Conservation (phyloP, 345 rosid species). For the Corchorus capsularis region DNA sequence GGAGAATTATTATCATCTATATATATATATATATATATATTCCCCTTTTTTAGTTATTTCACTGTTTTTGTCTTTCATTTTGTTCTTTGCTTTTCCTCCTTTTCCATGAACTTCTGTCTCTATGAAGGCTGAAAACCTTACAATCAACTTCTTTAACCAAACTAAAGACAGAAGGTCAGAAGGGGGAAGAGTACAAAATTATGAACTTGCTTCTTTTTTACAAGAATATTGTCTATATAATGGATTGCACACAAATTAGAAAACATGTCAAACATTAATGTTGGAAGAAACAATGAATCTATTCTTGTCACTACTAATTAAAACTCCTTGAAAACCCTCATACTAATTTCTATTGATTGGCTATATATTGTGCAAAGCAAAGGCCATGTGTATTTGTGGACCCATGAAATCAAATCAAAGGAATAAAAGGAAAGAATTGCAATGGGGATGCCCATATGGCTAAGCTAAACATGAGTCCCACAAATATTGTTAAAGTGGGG, state of each 20-base stretch:
- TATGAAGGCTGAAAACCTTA: background rate
- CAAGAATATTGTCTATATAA: no score
- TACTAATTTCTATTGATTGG: background rate
- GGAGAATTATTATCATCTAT: background rate
- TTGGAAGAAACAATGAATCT: no score
- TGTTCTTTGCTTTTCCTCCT: background rate
- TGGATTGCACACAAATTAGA: no score
- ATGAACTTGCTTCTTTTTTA: no score
- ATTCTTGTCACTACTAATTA: no score
- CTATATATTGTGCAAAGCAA: background rate
- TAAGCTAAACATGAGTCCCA: constrained; percentile 37
- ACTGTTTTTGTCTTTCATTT: background rate
- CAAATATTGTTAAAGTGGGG: constrained; percentile 44
- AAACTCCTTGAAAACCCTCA: background rate
- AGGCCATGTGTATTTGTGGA: constrained; percentile 5
- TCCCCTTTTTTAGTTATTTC: background rate
- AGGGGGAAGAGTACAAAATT: no score
- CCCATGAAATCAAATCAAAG: background rate
- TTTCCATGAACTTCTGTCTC: no score
- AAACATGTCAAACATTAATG: no score
- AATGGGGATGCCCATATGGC: background rate
- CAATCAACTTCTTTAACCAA: no score
- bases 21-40: no score
- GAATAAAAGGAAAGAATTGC: background rate
- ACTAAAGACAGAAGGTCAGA: no score